Percentiles rank a stretch among this genome's conserved stretches.
phyloP scores from a whole-genome alignment of 129 eudicot species.

The Rutidosis leptorrhynchoides region DNA sequence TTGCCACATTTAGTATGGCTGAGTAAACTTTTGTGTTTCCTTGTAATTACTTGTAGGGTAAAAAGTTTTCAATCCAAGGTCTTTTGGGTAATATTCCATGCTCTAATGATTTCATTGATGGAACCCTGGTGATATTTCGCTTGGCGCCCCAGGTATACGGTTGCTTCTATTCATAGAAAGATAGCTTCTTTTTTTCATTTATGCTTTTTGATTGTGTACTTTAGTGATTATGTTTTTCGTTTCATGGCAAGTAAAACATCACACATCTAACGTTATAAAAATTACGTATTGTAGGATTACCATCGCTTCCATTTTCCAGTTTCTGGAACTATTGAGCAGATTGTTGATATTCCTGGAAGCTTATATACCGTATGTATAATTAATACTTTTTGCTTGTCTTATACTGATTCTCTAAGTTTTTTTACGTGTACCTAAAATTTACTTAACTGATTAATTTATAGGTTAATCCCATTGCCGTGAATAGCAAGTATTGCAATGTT shows the following conservation, averaged over 20 bases:
- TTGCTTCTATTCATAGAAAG: slow-evolving; percentile 9
- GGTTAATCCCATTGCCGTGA: slow-evolving; percentile 99
- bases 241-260: background rate
- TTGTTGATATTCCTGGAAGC: slow-evolving; percentile 84
- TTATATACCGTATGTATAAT: slow-evolving; percentile 67
- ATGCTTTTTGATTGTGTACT: background rate
- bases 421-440: background rate
- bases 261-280: slow-evolving; percentile 12
- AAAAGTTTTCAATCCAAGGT: slow-evolving; percentile 85
- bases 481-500: slow-evolving; percentile 93
- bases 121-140: slow-evolving; percentile 88
- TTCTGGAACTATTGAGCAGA: slow-evolving; percentile 73
- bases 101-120: slow-evolving; percentile 57
- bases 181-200: background rate
- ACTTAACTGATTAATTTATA: slow-evolving; percentile 24
- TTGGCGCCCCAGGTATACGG: slow-evolving; percentile 94
- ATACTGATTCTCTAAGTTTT: background rate
- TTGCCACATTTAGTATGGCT: background rate
- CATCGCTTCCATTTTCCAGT: slow-evolving; percentile 97
- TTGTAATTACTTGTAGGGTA: slow-evolving; percentile 57
- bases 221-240: background rate
- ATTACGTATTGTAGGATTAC: slow-evolving; percentile 65
- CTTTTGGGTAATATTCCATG: slow-evolving; percentile 64
- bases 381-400: background rate
- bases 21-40: background rate